Conservation (phyloP, 306 rosid species). For the Corylus avellana region DNA sequence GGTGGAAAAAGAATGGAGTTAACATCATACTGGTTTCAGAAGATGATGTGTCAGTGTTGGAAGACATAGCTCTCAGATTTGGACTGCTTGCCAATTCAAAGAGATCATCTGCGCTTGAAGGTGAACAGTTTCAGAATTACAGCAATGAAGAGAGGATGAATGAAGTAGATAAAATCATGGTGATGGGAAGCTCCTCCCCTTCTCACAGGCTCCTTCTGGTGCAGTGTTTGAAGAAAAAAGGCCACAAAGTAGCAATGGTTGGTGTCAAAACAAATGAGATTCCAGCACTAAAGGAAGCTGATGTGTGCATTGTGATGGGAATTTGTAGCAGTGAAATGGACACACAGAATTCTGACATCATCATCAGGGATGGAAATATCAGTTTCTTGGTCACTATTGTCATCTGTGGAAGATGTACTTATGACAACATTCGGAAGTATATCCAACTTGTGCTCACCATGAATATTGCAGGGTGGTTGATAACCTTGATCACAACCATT, state of each 20-base stretch:
- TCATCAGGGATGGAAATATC: background rate
- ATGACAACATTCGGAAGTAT: constrained; percentile 27
- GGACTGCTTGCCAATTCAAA: background rate
- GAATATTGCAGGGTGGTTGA: constrained; percentile 21
- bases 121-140: background rate
- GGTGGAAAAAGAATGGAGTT: constrained; percentile 1
- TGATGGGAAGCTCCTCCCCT: constrained; percentile 9
- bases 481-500: background rate
- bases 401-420: constrained; percentile 20
- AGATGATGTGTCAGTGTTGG: background rate
- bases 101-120: background rate
- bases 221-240: constrained; percentile 16
- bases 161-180: constrained; percentile 8
- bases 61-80: background rate
- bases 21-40: constrained; percentile 17
- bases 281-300: constrained; percentile 30
- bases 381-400: constrained; percentile 1
- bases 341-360: constrained; percentile 6
- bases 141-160: constrained; percentile 15
- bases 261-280: constrained; percentile 14
- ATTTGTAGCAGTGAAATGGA: constrained; percentile 13
- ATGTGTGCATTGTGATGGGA: constrained; percentile 21
- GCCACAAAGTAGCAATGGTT: constrained; percentile 9
- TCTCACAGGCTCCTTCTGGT: constrained; percentile 14
- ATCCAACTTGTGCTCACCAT: constrained; percentile 31